Evolutionary conservation across 2,329 filamentous ascomycete genomes (phyloP), one percentile per base, ranked within the genome.

Genomic region (Xylariaceae sp.): DNA sequence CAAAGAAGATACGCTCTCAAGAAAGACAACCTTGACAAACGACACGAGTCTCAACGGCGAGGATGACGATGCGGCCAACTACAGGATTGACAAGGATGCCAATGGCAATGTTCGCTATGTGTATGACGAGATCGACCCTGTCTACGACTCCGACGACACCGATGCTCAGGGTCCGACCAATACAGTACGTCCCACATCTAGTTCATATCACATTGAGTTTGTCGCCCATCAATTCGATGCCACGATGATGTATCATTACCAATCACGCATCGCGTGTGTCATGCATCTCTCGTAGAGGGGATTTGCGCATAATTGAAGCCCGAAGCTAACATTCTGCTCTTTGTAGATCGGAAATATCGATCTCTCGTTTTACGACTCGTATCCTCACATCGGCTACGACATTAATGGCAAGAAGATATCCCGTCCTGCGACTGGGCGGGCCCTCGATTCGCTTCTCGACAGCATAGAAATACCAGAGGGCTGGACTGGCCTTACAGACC

Each of bases 331-430:
- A 42, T 2, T 4, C 10, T 9, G 32, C 12, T 45, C 10, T 15
- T 36, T 4, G 5, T 43, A 58, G 0, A 96, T 99, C 62, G 95
- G 94, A 59, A 79, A 97, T 66, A 99, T 99, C 52, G 89, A 91
- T 5, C 75, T 97, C 44, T 87, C 88, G 3, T 97, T 96, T 72
- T 99, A 99, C 75, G 94, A 99, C 68, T 87, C 89, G 33, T 99
- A 96, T 67, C 94, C 94, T 44, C 94, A 99, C 68, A 96, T 99
- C 66, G 94, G 94, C 52, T 99, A 99, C 72, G 89, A 96, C 63
- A 97, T 99, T 74, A 95, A 99, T 69, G 94, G 94, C 69, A 96
- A 95, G 80, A 95, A 89, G 70, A 96, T 99, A 57, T 89, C 96
- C 85, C 87, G 94, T 45, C 94, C 94, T 6, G 94, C 95, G 4